phyloP scores from a whole-genome alignment of 768 basidiomycete species.

The Kwoniella europaea region DNA sequence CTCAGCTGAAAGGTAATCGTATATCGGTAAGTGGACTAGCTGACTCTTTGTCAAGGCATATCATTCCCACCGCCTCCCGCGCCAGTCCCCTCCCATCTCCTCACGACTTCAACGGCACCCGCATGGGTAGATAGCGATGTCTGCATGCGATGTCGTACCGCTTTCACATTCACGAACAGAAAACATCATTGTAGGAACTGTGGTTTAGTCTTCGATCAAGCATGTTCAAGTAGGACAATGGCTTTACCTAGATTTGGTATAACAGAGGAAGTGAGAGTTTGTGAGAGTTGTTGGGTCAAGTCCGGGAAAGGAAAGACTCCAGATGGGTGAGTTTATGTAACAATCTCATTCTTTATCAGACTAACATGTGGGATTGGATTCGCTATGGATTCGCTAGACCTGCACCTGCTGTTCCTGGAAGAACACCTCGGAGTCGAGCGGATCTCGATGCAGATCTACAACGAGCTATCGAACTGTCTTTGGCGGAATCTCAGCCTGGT shows the following conservation, averaged over 20 bases:
- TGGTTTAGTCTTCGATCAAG: constrained; percentile 93
- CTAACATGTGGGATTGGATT: background rate
- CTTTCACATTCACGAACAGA: constrained; percentile 92
- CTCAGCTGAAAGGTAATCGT: background rate
- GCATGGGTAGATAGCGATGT: constrained; percentile 97
- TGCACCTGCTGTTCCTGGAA: constrained; percentile 49
- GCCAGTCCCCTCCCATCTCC: constrained; percentile 41
- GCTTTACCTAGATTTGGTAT: constrained; percentile 93
- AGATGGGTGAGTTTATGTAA: constrained; percentile 25
- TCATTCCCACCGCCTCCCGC: constrained; percentile 52
- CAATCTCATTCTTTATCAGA: background rate
- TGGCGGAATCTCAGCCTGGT: constrained; percentile 72
- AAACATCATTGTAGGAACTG: constrained; percentile 99
- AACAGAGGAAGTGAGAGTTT: constrained; percentile 87
- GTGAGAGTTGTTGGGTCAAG: constrained; percentile 86
- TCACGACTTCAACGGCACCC: constrained; percentile 65
- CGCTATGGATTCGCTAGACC: constrained; percentile 26
- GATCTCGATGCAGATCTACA: constrained; percentile 86
- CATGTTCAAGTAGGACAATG: constrained; percentile 82
- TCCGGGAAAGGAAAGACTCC: constrained; percentile 57
- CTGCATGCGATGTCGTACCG: constrained; percentile 86
- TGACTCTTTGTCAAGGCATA: constrained; percentile 29
- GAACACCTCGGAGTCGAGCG: constrained; percentile 63
- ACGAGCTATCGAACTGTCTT: constrained; percentile 86
- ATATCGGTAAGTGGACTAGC: background rate